These are phyloP conservation scores for Posidonia oceanica DNA, from an alignment of 116 monocot genomes.

Conservation along the genomic window DNA sequence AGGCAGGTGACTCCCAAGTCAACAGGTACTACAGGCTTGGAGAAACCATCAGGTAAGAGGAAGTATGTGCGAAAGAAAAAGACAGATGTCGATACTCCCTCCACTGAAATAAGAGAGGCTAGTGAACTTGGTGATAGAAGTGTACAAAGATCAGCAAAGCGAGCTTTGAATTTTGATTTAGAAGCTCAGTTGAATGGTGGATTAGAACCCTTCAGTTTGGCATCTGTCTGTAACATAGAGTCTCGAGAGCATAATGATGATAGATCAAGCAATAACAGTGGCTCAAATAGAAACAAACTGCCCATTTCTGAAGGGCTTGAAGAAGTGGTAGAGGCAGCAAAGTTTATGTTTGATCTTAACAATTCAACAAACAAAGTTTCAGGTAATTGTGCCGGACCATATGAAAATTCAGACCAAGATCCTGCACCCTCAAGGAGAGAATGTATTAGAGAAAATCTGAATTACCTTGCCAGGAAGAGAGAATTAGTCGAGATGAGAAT, in stretches of 20 bases:
- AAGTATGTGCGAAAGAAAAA: conserved; percentile 61
- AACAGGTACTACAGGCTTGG: not conserved
- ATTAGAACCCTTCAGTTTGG: not conserved
- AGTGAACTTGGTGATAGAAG: conserved; percentile 5
- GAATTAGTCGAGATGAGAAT: too few relatives aligned
- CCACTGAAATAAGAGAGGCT: conserved; percentile 1
- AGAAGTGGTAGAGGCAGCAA: not conserved
- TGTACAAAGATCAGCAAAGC: conserved; percentile 6
- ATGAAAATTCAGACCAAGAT: too few relatives aligned
- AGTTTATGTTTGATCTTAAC: conserved; percentile 20
- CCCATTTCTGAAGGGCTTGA: conserved; percentile 18
- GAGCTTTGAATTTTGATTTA: conserved; percentile 8
- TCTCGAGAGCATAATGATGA: not conserved
- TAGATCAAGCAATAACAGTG: conserved; percentile 4
- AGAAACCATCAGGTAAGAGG: conserved; percentile 41
- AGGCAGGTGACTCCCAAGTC: conserved; percentile 32
- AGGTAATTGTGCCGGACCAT: conserved; percentile 7
- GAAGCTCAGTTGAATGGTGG: not conserved
- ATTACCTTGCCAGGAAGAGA: too few relatives aligned
- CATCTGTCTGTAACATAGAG: not conserved
- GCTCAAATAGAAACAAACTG: too few relatives aligned
- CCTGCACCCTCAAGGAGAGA: too few relatives aligned
- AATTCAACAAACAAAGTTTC: conserved; percentile 14
- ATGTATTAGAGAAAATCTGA: too few relatives aligned
- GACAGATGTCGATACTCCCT: conserved; percentile 3